Conservation (phyloP, 1,284 basidiomycete species). For the Ceratorhiza oryzae-sativae region DNA sequence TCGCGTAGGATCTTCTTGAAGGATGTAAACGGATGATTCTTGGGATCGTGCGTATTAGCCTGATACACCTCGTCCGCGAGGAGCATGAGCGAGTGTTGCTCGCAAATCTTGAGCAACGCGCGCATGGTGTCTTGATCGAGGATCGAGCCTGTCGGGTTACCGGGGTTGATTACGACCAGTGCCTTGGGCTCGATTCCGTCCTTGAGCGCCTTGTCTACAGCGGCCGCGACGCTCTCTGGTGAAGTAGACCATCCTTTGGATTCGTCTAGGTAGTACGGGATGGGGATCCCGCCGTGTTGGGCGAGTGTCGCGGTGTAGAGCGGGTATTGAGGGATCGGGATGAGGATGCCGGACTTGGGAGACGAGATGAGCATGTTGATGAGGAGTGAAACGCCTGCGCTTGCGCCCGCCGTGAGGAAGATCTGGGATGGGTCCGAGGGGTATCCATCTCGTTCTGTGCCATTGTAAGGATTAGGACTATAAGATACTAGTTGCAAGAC, state of each 20-base stretch:
- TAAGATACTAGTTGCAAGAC: conserved; percentile 46
- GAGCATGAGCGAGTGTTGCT: conserved; percentile 83
- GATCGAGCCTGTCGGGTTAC: conserved; percentile 91
- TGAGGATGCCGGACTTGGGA: conserved; percentile 76
- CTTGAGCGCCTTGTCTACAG: conserved; percentile 70
- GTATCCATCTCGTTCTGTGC: conserved; percentile 84
- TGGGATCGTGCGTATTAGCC: conserved; percentile 79
- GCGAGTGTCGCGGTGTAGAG: conserved; percentile 95
- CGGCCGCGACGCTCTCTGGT: conserved; percentile 68
- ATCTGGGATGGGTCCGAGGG: conserved; percentile 85
- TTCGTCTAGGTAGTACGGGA: conserved; percentile 93
- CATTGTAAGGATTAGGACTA: background rate
- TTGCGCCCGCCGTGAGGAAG: conserved; percentile 94
- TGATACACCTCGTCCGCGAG: conserved; percentile 98
- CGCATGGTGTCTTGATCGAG: conserved; percentile 75
- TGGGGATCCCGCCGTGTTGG: conserved; percentile 77
- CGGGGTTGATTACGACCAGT: conserved; percentile 94
- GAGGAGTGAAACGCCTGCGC: conserved; percentile 87
- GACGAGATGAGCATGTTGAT: conserved; percentile 80
- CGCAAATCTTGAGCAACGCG: conserved; percentile 79
- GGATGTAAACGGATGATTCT: conserved; percentile 79
- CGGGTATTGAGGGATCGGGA: conserved; percentile 98
- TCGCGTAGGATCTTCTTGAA: conserved; percentile 87
- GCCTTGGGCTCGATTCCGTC: conserved; percentile 76
- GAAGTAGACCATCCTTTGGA: conserved; percentile 86